These are phyloP conservation scores for Agaricus sinodeliciosus DNA, from an alignment of 768 basidiomycete species.

Conservation along the genomic window DNA sequence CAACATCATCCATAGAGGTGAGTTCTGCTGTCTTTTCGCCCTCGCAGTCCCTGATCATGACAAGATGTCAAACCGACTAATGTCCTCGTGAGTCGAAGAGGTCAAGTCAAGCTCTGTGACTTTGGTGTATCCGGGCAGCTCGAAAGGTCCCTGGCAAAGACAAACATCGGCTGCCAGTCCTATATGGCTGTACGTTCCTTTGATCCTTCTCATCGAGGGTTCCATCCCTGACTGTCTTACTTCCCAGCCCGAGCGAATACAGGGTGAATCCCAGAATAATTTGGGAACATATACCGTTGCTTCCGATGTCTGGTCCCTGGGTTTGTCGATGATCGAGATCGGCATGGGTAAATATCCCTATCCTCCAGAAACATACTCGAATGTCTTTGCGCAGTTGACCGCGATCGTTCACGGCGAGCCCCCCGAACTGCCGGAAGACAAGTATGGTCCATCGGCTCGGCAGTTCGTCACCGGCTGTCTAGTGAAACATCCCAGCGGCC, in stretches of 20 bases:
- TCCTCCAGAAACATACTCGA: constrained; percentile 94
- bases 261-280: constrained; percentile 85
- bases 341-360: constrained; percentile 90
- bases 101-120: constrained; percentile 92
- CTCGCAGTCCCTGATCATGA: constrained; percentile 3
- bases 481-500: constrained; percentile 66
- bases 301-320: constrained; percentile 97
- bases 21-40: not conserved
- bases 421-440: constrained; percentile 72
- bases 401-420: constrained; percentile 96
- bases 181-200: constrained; percentile 86
- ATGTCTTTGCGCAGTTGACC: constrained; percentile 93
- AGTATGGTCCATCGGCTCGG: constrained; percentile 60
- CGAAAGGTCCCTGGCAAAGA: constrained; percentile 93
- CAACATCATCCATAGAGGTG: constrained; percentile 64
- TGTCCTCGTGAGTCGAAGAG: constrained; percentile 83
- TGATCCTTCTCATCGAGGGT: not conserved
- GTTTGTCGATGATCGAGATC: constrained; percentile 90
- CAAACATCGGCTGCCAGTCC: constrained; percentile 96
- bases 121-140: constrained; percentile 99
- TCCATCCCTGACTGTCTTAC: not conserved
- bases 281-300: constrained; percentile 91
- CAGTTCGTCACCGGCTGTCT: constrained; percentile 83
- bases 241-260: constrained; percentile 86
- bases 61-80: constrained; percentile 92